These are phyloP conservation scores for Malassezia brasiliensis DNA, from an alignment of 1,284 basidiomycete genomes.

Conservation along the genomic window DNA sequence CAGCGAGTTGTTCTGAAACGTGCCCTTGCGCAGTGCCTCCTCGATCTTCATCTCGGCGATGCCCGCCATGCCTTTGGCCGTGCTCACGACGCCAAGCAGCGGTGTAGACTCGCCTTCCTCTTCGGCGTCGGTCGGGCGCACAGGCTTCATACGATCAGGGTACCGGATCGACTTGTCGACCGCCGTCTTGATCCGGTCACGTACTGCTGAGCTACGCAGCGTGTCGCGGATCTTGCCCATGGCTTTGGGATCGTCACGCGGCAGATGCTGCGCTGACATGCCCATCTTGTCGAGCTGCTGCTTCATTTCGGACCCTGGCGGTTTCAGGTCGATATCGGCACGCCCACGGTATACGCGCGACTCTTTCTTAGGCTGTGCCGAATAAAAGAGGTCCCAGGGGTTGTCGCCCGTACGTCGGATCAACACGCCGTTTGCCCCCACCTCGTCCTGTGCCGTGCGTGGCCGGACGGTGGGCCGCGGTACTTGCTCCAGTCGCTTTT, in stretches of 20 bases:
- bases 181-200: background rate
- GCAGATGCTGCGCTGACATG: conserved; percentile 16
- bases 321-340: background rate
- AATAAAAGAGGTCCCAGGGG: conserved; percentile 1
- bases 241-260: conserved; percentile 52
- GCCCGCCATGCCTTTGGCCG: conserved; percentile 34
- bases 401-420: conserved; percentile 16
- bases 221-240: conserved; percentile 7
- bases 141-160: background rate
- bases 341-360: background rate
- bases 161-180: background rate
- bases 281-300: conserved; percentile 23
- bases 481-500: background rate
- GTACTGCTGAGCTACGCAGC: background rate
- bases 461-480: background rate
- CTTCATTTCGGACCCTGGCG: conserved; percentile 12
- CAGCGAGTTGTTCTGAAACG: conserved; percentile 65
- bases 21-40: conserved; percentile 61
- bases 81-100: background rate
- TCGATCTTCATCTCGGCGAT: conserved; percentile 47
- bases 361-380: background rate
- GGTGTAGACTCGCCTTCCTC: background rate
- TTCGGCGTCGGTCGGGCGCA: background rate
- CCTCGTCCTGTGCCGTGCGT: conserved; percentile 22
- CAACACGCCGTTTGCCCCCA: conserved; percentile 17